Base-by-base conservation (phyloP, 306 rosid species). In the Trifolium dubium region DNA sequence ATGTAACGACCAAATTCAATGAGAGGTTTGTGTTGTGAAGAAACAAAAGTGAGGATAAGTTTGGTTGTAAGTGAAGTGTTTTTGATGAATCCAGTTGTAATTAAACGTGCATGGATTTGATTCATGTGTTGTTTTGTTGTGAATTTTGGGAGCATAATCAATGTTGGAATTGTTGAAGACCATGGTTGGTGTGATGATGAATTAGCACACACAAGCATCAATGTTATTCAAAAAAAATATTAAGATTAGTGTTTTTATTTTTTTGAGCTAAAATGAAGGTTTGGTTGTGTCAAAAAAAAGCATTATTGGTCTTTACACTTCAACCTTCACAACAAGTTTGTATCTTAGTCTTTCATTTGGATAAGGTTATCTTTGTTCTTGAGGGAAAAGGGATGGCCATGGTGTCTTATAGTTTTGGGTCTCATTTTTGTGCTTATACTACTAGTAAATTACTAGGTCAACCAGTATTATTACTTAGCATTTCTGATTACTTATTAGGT, bases 1-100 rank as follows among this genome's bases (percentile, higher is more conserved):
- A 91, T 56, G 34, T 74, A 74, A 61, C 94, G 95, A 72, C 89
- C 97, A 29, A 91, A 86, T 23, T 86, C 87, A 8, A 83, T 76
- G 13, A 89, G 84, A 18, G 88, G 89, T 14, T 58, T 73, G 23
- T 72, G 81, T 3, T 88, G 87, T n/a, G 97, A 91, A 76, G 97
- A 89, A 71, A 87, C 58, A 66, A 89, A 84, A 71, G 69, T 69
- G 85, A 84, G 87, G 72, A 91, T 82, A 54, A 89, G 80, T 72
- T 53, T 89, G 39, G 90, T 78, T 2, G 91, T 82, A 29, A 87
- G 46, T 1, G 75, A 17, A 31, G 74, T 34, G 82, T 62, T 76
- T 69, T 75, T 81, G 1, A 89, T 79, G 73, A 72, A 74, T 5
- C 95, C 95, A 10, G 88, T 77, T 69, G 88, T 89, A 41, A 87